Percentiles rank a stretch among this genome's conserved stretches.
These are phyloP conservation scores for Corymbia citriodora DNA, from an alignment of 441 rosid genomes.

Conservation along the genomic window DNA sequence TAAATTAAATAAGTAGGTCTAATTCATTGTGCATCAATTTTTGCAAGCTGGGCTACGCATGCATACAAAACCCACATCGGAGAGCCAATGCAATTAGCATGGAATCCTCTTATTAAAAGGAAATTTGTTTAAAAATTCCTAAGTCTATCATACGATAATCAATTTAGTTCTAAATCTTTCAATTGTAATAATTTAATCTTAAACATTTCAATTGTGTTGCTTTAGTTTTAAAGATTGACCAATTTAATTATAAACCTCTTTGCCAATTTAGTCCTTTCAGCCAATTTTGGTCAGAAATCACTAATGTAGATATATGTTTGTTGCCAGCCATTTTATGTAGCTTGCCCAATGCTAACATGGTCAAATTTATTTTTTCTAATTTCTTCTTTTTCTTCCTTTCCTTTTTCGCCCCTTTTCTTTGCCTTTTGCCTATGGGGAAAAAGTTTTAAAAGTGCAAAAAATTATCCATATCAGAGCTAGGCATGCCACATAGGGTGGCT, in stretches of 20 bases:
- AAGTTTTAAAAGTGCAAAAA: fast-evolving
- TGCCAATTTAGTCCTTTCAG: neutral
- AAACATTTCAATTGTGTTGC: too few species aligned
- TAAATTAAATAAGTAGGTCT: neutral
- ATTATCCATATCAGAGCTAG: fast-evolving
- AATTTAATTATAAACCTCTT: neutral
- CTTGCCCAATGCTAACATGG: fast-evolving
- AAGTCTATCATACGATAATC: fast-evolving
- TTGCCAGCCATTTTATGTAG: fast-evolving
- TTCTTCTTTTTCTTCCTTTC: neutral
- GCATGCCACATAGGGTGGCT: neutral
- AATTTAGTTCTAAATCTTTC: too few species aligned
- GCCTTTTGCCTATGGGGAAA: neutral
- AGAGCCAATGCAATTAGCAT: neutral
- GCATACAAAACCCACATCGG: neutral
- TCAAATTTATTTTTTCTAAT: too few species aligned
- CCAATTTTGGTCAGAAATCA: fast-evolving
- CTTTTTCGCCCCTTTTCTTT: too few species aligned
- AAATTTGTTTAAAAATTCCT: too few species aligned
- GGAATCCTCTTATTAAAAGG: neutral
- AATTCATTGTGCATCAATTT: neutral
- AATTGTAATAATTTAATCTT: too few species aligned
- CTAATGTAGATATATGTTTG: neutral
- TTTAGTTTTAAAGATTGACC: neutral
- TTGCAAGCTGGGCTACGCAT: neutral